phyloP scores from a whole-genome alignment of 2,329 filamentous ascomycete species.

The Neopestalotiopsis rosae region DNA sequence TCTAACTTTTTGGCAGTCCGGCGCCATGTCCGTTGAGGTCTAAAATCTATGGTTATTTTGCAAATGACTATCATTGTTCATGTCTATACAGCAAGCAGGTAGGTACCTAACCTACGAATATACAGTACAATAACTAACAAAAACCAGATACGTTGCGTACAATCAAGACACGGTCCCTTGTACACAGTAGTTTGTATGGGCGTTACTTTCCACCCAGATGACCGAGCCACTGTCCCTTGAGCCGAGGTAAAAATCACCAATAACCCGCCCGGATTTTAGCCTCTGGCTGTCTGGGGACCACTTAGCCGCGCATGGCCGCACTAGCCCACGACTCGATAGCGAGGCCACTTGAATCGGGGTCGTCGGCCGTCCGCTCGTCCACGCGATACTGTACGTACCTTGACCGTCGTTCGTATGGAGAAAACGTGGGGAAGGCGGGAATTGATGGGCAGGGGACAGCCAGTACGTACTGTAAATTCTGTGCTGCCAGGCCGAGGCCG shows the following conservation, averaged over 20 bases:
- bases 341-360: not conserved
- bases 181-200: not conserved
- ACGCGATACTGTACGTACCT: not conserved
- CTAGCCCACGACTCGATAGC: not conserved
- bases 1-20: conserved; percentile 1
- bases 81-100: not conserved
- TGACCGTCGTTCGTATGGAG: not conserved
- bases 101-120: not conserved
- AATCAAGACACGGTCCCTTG: not conserved
- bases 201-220: conserved; percentile 17
- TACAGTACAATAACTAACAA: not conserved
- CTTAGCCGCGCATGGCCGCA: conserved; percentile 3
- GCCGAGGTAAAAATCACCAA: conserved; percentile 20
- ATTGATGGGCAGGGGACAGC: not conserved
- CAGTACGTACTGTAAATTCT: too few species aligned
- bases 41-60: not conserved
- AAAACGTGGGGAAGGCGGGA: not conserved
- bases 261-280: not conserved
- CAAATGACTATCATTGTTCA: not conserved
- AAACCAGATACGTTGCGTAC: too few species aligned
- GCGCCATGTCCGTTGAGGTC: not conserved
- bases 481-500: too few species aligned
- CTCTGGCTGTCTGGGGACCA: not conserved
- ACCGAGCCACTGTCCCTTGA: conserved; percentile 18
- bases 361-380: not conserved